A percentile compares a stretch with the other conserved stretches of the same genome.
phyloP scores from a whole-genome alignment of 768 basidiomycete species.

The Amanita thiersii region DNA sequence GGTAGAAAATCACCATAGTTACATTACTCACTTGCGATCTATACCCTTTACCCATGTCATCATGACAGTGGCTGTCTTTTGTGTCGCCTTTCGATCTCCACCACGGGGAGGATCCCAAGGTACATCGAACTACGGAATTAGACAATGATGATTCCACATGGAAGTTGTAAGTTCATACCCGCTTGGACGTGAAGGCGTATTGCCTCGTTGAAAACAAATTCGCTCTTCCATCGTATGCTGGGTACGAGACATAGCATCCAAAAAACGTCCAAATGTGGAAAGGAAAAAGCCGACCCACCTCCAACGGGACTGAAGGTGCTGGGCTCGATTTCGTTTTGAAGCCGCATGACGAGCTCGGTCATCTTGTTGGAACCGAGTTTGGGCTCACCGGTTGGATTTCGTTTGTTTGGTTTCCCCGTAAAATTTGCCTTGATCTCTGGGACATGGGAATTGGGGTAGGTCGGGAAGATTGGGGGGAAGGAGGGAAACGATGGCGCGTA shows the following conservation, averaged over 20 bases:
- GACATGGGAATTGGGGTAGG: too few relatives aligned
- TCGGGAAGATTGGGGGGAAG: neutral
- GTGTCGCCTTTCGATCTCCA: neutral
- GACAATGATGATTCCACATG: neutral
- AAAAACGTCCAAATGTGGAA: neutral
- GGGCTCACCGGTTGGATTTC: too few relatives aligned
- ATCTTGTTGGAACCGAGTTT: neutral
- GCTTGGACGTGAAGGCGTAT: neutral
- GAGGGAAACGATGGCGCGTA: too few relatives aligned
- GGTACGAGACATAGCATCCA: neutral
- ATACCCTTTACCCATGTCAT: neutral
- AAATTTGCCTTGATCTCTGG: neutral
- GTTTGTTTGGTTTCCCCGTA: neutral
- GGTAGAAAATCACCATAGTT: too few relatives aligned
- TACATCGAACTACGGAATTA: conserved; percentile 4
- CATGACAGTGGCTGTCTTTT: neutral
- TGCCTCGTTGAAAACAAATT: conserved; percentile 1
- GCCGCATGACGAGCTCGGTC: conserved; percentile 5
- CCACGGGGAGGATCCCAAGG: conserved; percentile 2
- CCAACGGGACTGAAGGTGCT: neutral
- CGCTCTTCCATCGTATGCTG: conserved; percentile 6
- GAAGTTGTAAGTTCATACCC: neutral
- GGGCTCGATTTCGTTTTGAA: conserved; percentile 3
- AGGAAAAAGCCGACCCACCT: neutral
- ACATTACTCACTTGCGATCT: conserved; percentile 1